Evolutionary conservation across 352 stramenopile species (phyloP).

Genomic region (Sclerospora graminicola): DNA sequence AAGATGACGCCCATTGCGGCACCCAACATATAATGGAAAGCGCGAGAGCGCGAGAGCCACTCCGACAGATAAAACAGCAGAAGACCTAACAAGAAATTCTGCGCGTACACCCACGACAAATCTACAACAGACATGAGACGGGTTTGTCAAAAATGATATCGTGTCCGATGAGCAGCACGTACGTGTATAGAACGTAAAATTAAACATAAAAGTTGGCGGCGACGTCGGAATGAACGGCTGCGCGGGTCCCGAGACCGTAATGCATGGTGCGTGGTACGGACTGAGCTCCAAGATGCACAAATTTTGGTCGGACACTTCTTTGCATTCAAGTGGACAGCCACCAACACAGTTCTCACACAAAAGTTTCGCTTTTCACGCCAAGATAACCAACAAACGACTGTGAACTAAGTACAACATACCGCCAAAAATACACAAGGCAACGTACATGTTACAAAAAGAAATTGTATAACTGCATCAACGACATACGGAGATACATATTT

Average conservation of each 20-base stretch:
- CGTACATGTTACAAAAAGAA: conserved; percentile 39
- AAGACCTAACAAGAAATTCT: conserved; percentile 68
- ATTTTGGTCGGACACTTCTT: conserved; percentile 14
- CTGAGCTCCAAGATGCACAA: conserved; percentile 54
- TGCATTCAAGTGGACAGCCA: conserved; percentile 49
- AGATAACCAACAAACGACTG: not conserved
- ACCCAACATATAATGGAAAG: conserved; percentile 74
- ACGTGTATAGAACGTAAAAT: conserved; percentile 63
- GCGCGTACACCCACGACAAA: conserved; percentile 54
- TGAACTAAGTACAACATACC: not conserved
- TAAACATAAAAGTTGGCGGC: conserved; percentile 34
- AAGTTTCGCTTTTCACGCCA: conserved; percentile 27
- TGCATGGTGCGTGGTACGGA: conserved; percentile 68
- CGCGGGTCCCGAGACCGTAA: conserved; percentile 44
- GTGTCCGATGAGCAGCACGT: conserved; percentile 8
- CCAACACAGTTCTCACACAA: conserved; percentile 67
- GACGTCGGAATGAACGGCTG: conserved; percentile 49
- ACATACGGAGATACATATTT: conserved; percentile 29
- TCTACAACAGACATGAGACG: conserved; percentile 18
- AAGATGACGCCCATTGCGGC: conserved; percentile 62
- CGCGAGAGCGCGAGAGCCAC: conserved; percentile 49
- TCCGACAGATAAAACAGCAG: conserved; percentile 60
- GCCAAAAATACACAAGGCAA: conserved; percentile 3
- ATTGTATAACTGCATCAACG: conserved; percentile 30
- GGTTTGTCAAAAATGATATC: not conserved